Percentiles rank a stretch among this genome's conserved stretches.
These are phyloP conservation scores for Microbotryum silenes-acaulis DNA, from an alignment of 1,284 basidiomycete genomes.

Conservation along the genomic window DNA sequence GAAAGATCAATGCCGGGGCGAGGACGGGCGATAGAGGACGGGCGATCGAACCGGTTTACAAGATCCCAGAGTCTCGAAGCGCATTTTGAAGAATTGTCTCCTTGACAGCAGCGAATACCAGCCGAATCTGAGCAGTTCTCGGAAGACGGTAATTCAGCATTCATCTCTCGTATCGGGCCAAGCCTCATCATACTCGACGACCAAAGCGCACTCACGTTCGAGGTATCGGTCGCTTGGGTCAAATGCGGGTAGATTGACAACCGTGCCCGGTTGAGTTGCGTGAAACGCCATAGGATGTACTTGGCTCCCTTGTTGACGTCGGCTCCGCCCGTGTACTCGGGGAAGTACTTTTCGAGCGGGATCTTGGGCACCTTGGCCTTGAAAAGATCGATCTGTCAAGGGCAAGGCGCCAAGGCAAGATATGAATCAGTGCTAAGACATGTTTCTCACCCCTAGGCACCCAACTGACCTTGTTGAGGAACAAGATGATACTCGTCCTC, in stretches of 20 bases:
- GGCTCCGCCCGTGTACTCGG: constrained; percentile 83
- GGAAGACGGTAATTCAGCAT: background rate
- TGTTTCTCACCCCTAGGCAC: too few species aligned
- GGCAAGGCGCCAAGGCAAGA: background rate
- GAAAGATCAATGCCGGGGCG: background rate
- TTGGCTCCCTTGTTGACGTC: constrained; percentile 98
- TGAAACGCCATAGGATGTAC: constrained; percentile 95
- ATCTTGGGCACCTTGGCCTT: constrained; percentile 81
- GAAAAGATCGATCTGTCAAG: constrained; percentile 70
- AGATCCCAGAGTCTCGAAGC: constrained; percentile 70
- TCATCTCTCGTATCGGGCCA: background rate
- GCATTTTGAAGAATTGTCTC: constrained; percentile 93
- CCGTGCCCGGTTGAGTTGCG: constrained; percentile 83
- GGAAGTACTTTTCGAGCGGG: constrained; percentile 81
- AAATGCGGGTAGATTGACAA: constrained; percentile 82
- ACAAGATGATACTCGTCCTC: constrained; percentile 35
- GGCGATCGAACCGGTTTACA: constrained; percentile 40
- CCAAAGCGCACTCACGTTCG: constrained; percentile 52
- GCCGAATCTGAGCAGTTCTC: constrained; percentile 50
- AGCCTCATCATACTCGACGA: background rate
- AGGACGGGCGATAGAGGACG: background rate
- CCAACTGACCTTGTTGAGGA: constrained; percentile 37
- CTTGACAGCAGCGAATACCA: constrained; percentile 94
- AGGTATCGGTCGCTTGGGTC: constrained; percentile 55
- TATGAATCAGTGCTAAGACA: background rate